These are phyloP conservation scores for Huntiella savannae DNA, from an alignment of 2,329 filamentous ascomycete genomes.

Conservation along the genomic window DNA sequence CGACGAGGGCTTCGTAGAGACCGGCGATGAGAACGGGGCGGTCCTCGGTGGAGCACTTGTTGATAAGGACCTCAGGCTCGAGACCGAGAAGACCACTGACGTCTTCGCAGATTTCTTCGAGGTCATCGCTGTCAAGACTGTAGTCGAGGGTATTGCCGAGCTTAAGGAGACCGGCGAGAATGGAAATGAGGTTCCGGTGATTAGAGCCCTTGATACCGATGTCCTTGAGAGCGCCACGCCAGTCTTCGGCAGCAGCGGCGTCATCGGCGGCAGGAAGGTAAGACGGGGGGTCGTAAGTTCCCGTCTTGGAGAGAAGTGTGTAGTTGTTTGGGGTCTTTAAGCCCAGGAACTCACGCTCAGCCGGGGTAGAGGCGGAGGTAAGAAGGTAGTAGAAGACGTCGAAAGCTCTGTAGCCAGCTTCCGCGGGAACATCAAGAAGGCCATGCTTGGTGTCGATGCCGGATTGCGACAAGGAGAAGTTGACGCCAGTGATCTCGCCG, in stretches of 20 bases:
- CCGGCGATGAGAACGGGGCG: constrained; percentile 65
- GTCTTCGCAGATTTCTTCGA: constrained; percentile 80
- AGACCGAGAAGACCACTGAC: constrained; percentile 71
- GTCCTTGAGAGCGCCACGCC: constrained; percentile 65
- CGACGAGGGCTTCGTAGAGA: constrained; percentile 82
- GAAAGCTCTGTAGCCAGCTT: constrained; percentile 75
- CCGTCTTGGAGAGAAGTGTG: constrained; percentile 58
- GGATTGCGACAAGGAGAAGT: constrained; percentile 62
- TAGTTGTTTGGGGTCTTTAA: constrained; percentile 64
- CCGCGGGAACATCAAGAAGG: constrained; percentile 58
- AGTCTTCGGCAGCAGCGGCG: constrained; percentile 80
- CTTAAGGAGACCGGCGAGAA: constrained; percentile 71
- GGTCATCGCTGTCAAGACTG: constrained; percentile 59
- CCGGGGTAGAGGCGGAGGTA: constrained; percentile 72
- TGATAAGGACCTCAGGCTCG: constrained; percentile 63
- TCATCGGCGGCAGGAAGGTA: constrained; percentile 90
- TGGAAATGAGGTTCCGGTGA: constrained; percentile 68
- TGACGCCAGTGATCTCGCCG: constrained; percentile 58
- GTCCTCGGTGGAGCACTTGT: constrained; percentile 68
- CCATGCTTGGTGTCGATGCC: constrained; percentile 73
- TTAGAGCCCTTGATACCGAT: constrained; percentile 83
- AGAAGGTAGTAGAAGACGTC: constrained; percentile 96
- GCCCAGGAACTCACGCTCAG: constrained; percentile 74
- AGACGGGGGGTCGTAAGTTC: constrained; percentile 66
- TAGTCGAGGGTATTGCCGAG: constrained; percentile 82